Percentiles rank a stretch among this genome's conserved stretches.
Evolutionary conservation across 768 basidiomycete genomes (phyloP).

Genomic region (Lentinula edodes): DNA sequence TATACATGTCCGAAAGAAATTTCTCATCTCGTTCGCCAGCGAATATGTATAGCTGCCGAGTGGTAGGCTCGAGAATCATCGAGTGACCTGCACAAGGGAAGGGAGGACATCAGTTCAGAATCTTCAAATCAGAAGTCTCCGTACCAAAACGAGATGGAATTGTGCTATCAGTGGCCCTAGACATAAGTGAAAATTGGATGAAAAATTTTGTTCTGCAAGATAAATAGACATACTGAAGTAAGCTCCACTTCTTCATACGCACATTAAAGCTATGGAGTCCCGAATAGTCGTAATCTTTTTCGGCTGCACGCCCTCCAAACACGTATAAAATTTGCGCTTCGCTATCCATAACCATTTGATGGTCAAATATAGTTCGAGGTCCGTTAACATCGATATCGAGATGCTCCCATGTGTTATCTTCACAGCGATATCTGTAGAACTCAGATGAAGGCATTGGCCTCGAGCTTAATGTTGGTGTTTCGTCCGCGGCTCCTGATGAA

Average conservation of each 20-base stretch:
- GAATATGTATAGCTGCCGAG: constrained; percentile 62
- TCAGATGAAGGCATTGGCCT: constrained; percentile 48
- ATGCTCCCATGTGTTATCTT: constrained; percentile 70
- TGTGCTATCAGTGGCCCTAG: background rate
- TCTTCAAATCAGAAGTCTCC: constrained; percentile 46
- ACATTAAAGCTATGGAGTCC: constrained; percentile 73
- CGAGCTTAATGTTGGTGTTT: constrained; percentile 10
- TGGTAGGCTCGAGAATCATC: constrained; percentile 66
- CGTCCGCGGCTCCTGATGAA: background rate
- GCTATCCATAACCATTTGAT: constrained; percentile 75
- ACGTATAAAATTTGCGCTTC: constrained; percentile 69
- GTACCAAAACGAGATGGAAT: constrained; percentile 12
- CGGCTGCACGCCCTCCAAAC: constrained; percentile 69
- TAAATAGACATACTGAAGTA: constrained; percentile 44
- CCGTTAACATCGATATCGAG: constrained; percentile 69
- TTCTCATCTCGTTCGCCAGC: constrained; percentile 66
- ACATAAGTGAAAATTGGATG: background rate
- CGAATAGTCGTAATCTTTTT: constrained; percentile 55
- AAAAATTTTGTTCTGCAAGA: background rate
- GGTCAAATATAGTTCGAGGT: constrained; percentile 72
- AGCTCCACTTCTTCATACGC: constrained; percentile 58
- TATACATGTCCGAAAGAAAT: constrained; percentile 73
- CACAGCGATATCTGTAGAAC: constrained; percentile 72
- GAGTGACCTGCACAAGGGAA: constrained; percentile 52
- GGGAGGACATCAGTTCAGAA: constrained; percentile 6